Percentiles rank a stretch among this genome's conserved stretches.
These are phyloP conservation scores for Apiospora sp. DNA, from an alignment of 2,329 filamentous ascomycete genomes.

Conservation along the genomic window DNA sequence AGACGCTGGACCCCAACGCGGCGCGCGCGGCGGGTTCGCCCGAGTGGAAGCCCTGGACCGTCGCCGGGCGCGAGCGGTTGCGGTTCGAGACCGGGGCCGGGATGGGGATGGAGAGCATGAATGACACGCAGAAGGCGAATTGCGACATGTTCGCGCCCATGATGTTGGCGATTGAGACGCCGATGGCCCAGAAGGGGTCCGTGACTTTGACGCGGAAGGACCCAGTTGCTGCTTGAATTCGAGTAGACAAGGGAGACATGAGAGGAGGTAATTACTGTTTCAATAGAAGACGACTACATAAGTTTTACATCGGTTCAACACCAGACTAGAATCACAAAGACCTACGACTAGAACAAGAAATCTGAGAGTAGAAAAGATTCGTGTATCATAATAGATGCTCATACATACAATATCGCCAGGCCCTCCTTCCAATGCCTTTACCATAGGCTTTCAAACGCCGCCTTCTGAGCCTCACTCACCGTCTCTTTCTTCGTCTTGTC, in stretches of 20 bases:
- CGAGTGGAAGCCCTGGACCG: conserved; percentile 30
- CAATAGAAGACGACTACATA: too few relatives aligned
- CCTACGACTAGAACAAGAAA: too few relatives aligned
- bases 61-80: conserved; percentile 5
- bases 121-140: conserved; percentile 4
- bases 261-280: too few relatives aligned
- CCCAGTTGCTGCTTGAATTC: not conserved
- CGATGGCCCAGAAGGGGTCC: not conserved
- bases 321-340: too few relatives aligned
- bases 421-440: too few relatives aligned
- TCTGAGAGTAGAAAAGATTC: too few relatives aligned
- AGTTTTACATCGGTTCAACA: too few relatives aligned
- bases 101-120: conserved; percentile 22
- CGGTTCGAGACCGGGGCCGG: not conserved
- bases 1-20: conserved; percentile 29
- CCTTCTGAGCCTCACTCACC: too few relatives aligned
- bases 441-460: too few relatives aligned
- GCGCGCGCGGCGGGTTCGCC: conserved; percentile 24
- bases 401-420: too few relatives aligned
- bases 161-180: conserved; percentile 16
- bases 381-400: too few relatives aligned
- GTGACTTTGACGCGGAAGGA: not conserved
- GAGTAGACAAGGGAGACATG: not conserved
- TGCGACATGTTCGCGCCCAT: conserved; percentile 23
- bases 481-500: too few relatives aligned